Evolutionary conservation across 2,329 filamentous ascomycete genomes (phyloP), one percentile per base, ranked within the genome.

Genomic region (Colletotrichum cereale): DNA sequence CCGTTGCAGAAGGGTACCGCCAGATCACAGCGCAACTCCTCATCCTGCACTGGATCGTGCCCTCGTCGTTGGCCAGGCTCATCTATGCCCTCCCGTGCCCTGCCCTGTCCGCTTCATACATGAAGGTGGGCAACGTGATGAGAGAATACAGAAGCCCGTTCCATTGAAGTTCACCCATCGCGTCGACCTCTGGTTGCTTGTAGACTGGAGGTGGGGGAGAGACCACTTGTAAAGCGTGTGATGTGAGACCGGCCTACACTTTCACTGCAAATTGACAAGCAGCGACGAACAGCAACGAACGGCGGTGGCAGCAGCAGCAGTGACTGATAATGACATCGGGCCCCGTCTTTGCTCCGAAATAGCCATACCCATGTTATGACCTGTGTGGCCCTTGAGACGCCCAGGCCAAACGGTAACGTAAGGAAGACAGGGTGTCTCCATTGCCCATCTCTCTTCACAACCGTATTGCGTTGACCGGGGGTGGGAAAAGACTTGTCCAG

Each of bases 311-410:
- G 5, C 38, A 21, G 16, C 42, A 44, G 42, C 21, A 44, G 42
- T 44, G 42, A 18, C 4, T 3, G 40, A 24, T 44, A 55, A 40
- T 14, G 38, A 48, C 38, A 38, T 55, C 52, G 56, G 62, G 62
- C 52, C 61, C 62, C 24, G 55, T 70, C 56, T 60, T 29, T 66
- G 62, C 55, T 70, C 55, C 55, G 55, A 62, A 62, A 70, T 62
- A 67, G 67, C 56, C 48, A 61, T 56, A 70, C 56, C 47, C 67
- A 57, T 70, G 56, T 31, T 29, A 47, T 57, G 66, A 42, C 61
- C 66, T 53, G 40, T 60, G 61, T 56, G 48, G 47, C 36, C 61
- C 66, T 47, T 66, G 66, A 26, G 29, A 56, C 62, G 48, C 62
- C 62, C 47, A 66, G 48, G 47, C 67, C 62, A 60, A 40, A 56